phyloP scores from a whole-genome alignment of 2,329 filamentous ascomycete genomes.

The Sphaerulina populicola region DNA sequence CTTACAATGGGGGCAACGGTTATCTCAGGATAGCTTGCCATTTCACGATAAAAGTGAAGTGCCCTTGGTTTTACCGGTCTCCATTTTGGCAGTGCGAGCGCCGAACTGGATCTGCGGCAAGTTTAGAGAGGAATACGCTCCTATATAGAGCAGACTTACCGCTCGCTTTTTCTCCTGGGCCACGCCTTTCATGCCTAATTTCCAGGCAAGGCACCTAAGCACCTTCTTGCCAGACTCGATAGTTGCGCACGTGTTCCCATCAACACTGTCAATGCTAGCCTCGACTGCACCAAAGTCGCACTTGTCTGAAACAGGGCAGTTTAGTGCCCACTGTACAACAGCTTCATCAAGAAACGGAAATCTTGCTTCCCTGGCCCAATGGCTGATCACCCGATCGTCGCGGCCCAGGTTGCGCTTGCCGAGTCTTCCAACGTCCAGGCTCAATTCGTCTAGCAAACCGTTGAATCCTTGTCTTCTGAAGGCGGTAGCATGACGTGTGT shows the following conservation, averaged over 20 bases:
- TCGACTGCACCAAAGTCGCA: conserved; percentile 59
- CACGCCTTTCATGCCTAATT: conserved; percentile 61
- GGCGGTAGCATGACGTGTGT: conserved; percentile 71
- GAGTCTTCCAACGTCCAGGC: conserved; percentile 74
- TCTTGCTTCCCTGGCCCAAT: conserved; percentile 81
- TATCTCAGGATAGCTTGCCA: neutral
- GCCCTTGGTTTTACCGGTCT: conserved; percentile 42
- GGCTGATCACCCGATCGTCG: conserved; percentile 81
- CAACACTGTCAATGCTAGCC: conserved; percentile 15
- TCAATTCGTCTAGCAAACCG: conserved; percentile 71
- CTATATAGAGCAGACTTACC: conserved; percentile 42
- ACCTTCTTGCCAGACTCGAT: conserved; percentile 76
- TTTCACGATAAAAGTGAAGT: conserved; percentile 37
- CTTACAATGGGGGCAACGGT: neutral
- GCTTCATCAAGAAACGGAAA: conserved; percentile 88
- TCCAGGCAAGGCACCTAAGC: conserved; percentile 65
- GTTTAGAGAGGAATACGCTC: neutral
- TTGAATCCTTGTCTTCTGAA: conserved; percentile 60
- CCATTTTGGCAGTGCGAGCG: conserved; percentile 42
- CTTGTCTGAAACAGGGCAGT: conserved; percentile 68
- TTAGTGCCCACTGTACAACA: conserved; percentile 72
- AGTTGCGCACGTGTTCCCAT: conserved; percentile 17
- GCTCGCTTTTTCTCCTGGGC: conserved; percentile 89
- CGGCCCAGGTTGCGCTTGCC: conserved; percentile 91
- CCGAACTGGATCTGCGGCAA: conserved; percentile 37